phyloP scores from a whole-genome alignment of 352 stramenopile genomes.

The Albugo candida region DNA sequence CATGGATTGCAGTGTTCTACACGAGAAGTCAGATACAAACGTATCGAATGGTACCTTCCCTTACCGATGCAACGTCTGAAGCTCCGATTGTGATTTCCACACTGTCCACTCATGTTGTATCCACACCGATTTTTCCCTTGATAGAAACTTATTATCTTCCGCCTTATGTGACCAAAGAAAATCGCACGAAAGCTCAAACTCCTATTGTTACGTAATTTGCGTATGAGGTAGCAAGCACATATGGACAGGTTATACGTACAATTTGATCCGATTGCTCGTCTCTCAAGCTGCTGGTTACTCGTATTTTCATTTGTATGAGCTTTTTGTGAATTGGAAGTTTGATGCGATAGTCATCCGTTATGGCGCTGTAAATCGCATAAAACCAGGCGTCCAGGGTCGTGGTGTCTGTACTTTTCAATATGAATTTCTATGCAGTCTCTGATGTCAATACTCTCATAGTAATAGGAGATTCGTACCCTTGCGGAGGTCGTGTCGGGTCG shows the following conservation, averaged over 20 bases:
- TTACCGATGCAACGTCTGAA: constrained; percentile 56
- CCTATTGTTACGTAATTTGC: constrained; percentile 34
- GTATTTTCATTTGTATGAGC: constrained; percentile 10
- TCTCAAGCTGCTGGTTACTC: constrained; percentile 18
- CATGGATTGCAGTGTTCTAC: constrained; percentile 31
- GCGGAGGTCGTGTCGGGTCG: constrained; percentile 17
- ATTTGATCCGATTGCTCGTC: constrained; percentile 26
- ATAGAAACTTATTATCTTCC: constrained; percentile 16
- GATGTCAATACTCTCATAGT: background rate
- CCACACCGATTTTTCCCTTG: background rate
- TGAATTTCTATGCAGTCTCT: constrained; percentile 26
- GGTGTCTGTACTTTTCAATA: constrained; percentile 60
- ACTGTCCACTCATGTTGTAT: constrained; percentile 52
- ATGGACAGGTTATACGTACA: constrained; percentile 12
- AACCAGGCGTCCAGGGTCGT: constrained; percentile 64
- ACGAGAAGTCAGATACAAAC: background rate
- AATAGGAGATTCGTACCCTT: background rate
- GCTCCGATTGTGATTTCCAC: constrained; percentile 46
- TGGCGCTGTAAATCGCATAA: constrained; percentile 47
- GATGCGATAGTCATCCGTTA: constrained; percentile 18
- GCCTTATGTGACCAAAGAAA: constrained; percentile 24
- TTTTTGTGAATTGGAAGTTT: too few relatives aligned
- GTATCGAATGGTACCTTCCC: constrained; percentile 3
- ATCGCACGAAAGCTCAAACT: constrained; percentile 59
- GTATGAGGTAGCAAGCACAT: constrained; percentile 18